Evolutionary conservation across 306 rosid species (phyloP).

Genomic region (Argentina anserina): DNA sequence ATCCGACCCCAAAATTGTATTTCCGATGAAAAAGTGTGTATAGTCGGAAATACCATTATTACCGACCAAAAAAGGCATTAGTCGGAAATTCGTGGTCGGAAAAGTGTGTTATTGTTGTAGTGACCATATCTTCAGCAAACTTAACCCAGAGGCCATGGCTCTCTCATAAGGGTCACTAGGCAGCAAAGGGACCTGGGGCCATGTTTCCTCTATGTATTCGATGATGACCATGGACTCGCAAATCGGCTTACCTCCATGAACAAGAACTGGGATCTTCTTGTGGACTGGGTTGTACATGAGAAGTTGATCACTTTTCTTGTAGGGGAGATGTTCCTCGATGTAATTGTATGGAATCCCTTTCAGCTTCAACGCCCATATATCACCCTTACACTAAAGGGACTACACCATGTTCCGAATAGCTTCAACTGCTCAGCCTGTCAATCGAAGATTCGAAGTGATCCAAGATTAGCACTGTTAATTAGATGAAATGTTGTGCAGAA

Average conservation of each 20-base stretch:
- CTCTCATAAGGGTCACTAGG: slow-evolving; percentile 39
- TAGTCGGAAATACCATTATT: too few species aligned
- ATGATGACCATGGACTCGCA: slow-evolving; percentile 50
- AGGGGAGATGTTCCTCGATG: slow-evolving; percentile 45
- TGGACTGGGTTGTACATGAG: slow-evolving; percentile 44
- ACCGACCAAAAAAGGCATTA: too few species aligned
- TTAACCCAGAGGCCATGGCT: slow-evolving; percentile 49
- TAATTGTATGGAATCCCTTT: slow-evolving; percentile 46
- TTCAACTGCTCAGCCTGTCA: slow-evolving; percentile 29
- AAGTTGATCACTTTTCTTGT: slow-evolving; percentile 39
- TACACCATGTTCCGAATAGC: slow-evolving; percentile 43
- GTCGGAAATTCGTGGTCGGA: too few species aligned
- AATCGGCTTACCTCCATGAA: slow-evolving; percentile 48
- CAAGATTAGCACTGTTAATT: neutral
- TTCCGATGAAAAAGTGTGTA: too few species aligned
- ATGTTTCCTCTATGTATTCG: slow-evolving; percentile 46
- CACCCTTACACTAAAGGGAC: slow-evolving; percentile 42
- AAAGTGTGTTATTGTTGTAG: too few species aligned
- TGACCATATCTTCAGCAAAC: slow-evolving; percentile 34
- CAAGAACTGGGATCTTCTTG: slow-evolving; percentile 49
- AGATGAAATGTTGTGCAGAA: too few species aligned
- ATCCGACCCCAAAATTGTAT: too few species aligned
- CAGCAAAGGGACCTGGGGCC: slow-evolving; percentile 41
- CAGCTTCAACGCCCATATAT: slow-evolving; percentile 42
- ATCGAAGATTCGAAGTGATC: neutral